A percentile compares a stretch with the other conserved stretches of the same genome.
These are phyloP conservation scores for Teunomyces panamensis DNA, from an alignment of 805 yeast genomes.

Conservation along the genomic window DNA sequence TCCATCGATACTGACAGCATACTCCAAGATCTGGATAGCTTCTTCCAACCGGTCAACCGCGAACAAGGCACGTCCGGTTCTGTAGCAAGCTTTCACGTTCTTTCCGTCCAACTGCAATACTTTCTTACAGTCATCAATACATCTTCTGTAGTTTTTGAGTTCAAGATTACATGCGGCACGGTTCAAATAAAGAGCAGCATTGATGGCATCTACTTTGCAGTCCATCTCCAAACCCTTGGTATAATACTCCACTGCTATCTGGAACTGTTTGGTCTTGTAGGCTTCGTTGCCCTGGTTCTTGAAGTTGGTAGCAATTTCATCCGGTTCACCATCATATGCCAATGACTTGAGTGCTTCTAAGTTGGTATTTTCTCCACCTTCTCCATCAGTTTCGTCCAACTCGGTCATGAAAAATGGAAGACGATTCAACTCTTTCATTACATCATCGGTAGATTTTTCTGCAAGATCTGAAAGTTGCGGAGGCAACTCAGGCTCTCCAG, in stretches of 20 bases:
- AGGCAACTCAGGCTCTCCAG: conserved; percentile 72
- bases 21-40: conserved; percentile 60
- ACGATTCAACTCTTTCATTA: conserved; percentile 72
- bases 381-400: conserved; percentile 72
- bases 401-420: conserved; percentile 94
- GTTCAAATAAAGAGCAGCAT: conserved; percentile 67
- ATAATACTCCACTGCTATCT: conserved; percentile 75
- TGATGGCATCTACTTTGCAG: conserved; percentile 53
- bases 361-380: conserved; percentile 68
- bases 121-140: conserved; percentile 80
- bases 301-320: conserved; percentile 85
- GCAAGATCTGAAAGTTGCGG: conserved; percentile 72
- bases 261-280: conserved; percentile 66
- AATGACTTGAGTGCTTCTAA: conserved; percentile 88
- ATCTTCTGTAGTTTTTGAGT: conserved; percentile 76
- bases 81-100: conserved; percentile 78
- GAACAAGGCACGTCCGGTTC: conserved; percentile 80
- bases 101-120: conserved; percentile 64
- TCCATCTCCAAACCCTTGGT: conserved; percentile 74
- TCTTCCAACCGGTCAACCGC: conserved; percentile 69
- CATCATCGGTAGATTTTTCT: conserved; percentile 69
- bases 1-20: conserved; percentile 62
- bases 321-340: conserved; percentile 94
- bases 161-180: conserved; percentile 92
- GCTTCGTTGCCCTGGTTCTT: conserved; percentile 92